These are phyloP conservation scores for Stropharia rugosoannulata DNA, from an alignment of 768 basidiomycete genomes.

Conservation along the genomic window DNA sequence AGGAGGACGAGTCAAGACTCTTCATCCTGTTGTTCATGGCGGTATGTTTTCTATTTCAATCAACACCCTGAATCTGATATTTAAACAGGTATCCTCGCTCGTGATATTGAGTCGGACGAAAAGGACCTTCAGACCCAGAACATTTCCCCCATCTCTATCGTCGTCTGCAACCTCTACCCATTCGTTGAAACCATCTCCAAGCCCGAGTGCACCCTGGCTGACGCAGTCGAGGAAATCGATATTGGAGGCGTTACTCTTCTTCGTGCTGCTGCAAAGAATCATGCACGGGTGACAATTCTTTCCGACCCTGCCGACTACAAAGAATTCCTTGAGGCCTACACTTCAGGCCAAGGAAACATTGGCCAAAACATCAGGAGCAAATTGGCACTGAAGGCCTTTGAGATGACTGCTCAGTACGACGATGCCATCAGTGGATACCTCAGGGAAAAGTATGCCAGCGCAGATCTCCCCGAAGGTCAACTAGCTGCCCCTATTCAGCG, in stretches of 20 bases:
- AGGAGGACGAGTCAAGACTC: conserved; percentile 96
- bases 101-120: conserved; percentile 88
- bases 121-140: conserved; percentile 78
- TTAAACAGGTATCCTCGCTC: conserved; percentile 83
- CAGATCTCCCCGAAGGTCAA: conserved; percentile 62
- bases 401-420: conserved; percentile 94
- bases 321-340: conserved; percentile 78
- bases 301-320: conserved; percentile 89
- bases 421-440: conserved; percentile 96
- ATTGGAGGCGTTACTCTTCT: conserved; percentile 98
- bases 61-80: conserved; percentile 3
- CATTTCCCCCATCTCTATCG: conserved; percentile 93
- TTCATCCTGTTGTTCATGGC: conserved; percentile 97
- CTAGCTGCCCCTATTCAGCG: conserved; percentile 76
- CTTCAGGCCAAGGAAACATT: conserved; percentile 70
- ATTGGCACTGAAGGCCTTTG: conserved; percentile 95
- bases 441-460: conserved; percentile 90
- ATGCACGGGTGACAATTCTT: conserved; percentile 85
- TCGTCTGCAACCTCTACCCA: conserved; percentile 99
- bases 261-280: conserved; percentile 98
- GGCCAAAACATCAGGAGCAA: conserved; percentile 69
- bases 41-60: conserved; percentile 43
- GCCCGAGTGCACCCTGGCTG: conserved; percentile 85
- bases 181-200: conserved; percentile 90
- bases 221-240: conserved; percentile 97